phyloP scores from a whole-genome alignment of 2,329 filamentous ascomycete genomes.

The Cercospora berteroae region DNA sequence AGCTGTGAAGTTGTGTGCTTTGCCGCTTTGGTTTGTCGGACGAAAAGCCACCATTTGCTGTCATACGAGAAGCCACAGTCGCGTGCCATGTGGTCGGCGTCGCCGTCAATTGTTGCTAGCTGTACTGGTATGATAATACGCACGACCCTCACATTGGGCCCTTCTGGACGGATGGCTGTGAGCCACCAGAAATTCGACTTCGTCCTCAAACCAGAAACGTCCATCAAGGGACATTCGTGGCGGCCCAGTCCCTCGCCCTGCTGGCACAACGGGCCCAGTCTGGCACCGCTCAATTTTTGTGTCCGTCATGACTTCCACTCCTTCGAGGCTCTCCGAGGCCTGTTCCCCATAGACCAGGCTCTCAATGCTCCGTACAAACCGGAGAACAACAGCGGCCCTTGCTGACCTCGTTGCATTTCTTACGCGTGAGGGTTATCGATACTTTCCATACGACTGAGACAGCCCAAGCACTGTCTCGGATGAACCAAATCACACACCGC shows the following conservation, averaged over 20 bases:
- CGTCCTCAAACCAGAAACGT: neutral
- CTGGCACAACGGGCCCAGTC: neutral
- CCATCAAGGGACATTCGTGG: neutral
- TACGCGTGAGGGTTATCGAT: neutral
- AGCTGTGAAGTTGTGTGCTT: neutral
- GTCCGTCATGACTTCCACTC: neutral
- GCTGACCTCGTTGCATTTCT: neutral
- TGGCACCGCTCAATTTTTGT: neutral
- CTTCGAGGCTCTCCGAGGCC: neutral
- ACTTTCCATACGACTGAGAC: neutral
- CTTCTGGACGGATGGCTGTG: neutral
- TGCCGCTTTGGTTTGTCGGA: neutral
- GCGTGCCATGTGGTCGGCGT: neutral
- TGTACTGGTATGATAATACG: neutral
- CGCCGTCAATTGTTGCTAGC: neutral
- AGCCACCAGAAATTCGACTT: neutral
- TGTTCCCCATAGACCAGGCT: neutral
- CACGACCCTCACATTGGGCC: neutral
- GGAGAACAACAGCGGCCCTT: neutral
- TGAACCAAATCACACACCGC: neutral
- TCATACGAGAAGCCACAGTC: neutral
- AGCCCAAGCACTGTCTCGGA: neutral
- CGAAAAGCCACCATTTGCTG: neutral
- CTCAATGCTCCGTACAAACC: neutral
- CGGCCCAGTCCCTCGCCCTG: neutral